Base-by-base conservation (phyloP, 2,329 filamentous ascomycete genomes). In the Exophiala dermatitidis region DNA sequence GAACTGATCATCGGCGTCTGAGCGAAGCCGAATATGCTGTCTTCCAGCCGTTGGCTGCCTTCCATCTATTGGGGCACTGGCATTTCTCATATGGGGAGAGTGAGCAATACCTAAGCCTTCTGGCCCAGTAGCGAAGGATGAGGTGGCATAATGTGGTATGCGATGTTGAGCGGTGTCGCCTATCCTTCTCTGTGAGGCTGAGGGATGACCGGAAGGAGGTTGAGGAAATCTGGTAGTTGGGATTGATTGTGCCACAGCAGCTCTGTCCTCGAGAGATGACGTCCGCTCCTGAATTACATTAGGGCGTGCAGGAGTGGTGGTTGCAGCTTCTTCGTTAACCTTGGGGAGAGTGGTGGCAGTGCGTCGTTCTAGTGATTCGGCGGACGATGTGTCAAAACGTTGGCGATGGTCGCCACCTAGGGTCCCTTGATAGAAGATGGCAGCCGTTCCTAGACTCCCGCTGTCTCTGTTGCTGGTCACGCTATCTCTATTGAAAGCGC, bases 11-110 rank as follows among this genome's bases (percentile, higher is more conserved):
- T 59, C 58, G 12, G 50, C 41, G 19, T 59, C 58, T 41, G 61
- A 53, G 9, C 59, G 57, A 45, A 62, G 48, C n/a, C 57, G 56
- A 41, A 63, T 43, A 48, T 59, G 61, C 46, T 60, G 57, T 45
- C 54, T 49, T 46, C 54, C 47, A 42, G 53, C 46, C 12, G 57
- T 60, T 12, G 52, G 53, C 8, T 56, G 58, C 40, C 57, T 50
- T 44, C 34, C 36, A 8, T 55, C 50, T 31, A 53, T 62, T 36
- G n/a, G n/a, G 29, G 47, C 48, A 42, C 59, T 61, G 40, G 50
- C 49, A 5, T 42, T 54, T 47, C 52, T 54, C 3, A 59, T 51
- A 44, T 61, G 60, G 38, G 44, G 9, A 5, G 41, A 32, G 30
- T 53, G 48, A 19, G 30, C 31, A n/a, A 45, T 38, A 40, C 30